phyloP scores from a whole-genome alignment of 1,139 yeast genomes.

The Nakaseomyces nivariensis region DNA sequence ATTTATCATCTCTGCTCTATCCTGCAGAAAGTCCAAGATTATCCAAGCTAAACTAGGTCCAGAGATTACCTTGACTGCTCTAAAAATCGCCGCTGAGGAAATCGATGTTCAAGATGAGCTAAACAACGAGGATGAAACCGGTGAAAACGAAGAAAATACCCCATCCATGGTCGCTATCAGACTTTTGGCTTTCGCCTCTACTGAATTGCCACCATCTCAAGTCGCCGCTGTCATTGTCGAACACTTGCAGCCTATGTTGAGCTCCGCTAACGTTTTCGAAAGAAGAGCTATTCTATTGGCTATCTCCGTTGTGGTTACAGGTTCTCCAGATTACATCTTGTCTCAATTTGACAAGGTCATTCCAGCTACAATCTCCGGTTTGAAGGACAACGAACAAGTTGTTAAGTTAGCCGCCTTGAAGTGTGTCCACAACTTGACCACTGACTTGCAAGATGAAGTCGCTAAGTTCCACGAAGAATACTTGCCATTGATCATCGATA shows the following conservation, averaged over 20 bases:
- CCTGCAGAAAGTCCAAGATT: constrained; percentile 61
- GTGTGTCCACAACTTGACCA: constrained; percentile 67
- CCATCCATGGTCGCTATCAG: constrained; percentile 75
- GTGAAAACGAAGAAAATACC: constrained; percentile 82
- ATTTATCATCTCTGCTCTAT: constrained; percentile 69
- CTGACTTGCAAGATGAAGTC: constrained; percentile 75
- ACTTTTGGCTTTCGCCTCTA: constrained; percentile 66
- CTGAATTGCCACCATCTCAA: constrained; percentile 86
- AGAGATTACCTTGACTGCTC: constrained; percentile 60
- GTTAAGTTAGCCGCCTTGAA: constrained; percentile 85
- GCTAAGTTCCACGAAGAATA: constrained; percentile 75
- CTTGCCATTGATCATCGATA: constrained; percentile 76
- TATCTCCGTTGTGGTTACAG: constrained; percentile 75
- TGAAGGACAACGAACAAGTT: constrained; percentile 64
- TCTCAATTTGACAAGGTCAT: constrained; percentile 65
- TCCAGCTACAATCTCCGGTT: constrained; percentile 64
- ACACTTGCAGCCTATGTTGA: constrained; percentile 51
- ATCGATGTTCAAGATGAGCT: constrained; percentile 62
- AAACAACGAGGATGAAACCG: constrained; percentile 75
- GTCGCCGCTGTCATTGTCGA: constrained; percentile 74
- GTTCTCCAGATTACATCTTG: constrained; percentile 88
- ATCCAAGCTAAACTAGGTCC: constrained; percentile 66
- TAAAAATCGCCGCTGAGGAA: constrained; percentile 73
- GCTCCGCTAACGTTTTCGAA: constrained; percentile 59
- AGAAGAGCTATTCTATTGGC: constrained; percentile 84